phyloP scores from a whole-genome alignment of 2,329 filamentous ascomycete genomes.

The Aspergillus intermedius region DNA sequence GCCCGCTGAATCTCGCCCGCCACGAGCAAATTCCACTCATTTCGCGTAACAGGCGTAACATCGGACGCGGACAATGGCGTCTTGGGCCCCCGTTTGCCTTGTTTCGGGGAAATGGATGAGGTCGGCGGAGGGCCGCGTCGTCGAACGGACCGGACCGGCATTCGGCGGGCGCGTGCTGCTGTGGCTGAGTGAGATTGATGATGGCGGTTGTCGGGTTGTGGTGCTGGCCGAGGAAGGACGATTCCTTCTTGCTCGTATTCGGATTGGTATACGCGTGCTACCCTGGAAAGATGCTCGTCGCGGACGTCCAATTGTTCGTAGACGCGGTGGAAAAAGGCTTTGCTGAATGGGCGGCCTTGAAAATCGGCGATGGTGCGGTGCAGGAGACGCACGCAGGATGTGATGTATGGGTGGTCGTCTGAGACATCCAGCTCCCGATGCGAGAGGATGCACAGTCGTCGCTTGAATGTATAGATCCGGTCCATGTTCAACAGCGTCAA shows the following conservation, averaged over 20 bases:
- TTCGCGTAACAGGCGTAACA: constrained; percentile 37
- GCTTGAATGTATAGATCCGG: constrained; percentile 41
- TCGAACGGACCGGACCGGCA: constrained; percentile 18
- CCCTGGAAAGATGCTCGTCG: constrained; percentile 30
- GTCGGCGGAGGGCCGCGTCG: constrained; percentile 14
- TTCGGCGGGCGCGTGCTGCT: constrained; percentile 6
- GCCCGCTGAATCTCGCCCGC: constrained; percentile 23
- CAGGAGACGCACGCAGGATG: constrained; percentile 36
- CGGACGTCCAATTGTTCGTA: constrained; percentile 37
- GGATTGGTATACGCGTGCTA: constrained; percentile 30
- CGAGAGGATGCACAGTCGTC: constrained; percentile 35
- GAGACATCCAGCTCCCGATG: constrained; percentile 2
- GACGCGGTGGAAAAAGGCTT: constrained; percentile 37
- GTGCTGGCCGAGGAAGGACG: constrained; percentile 22
- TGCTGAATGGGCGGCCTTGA: constrained; percentile 37
- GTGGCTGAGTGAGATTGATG: background rate
- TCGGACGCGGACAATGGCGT: constrained; percentile 38
- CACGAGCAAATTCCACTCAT: constrained; percentile 38
- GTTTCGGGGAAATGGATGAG: constrained; percentile 15
- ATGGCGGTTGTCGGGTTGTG: constrained; percentile 1
- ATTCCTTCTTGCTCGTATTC: constrained; percentile 34
- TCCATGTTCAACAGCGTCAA: constrained; percentile 40
- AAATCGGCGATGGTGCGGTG: constrained; percentile 35
- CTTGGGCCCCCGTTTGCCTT: constrained; percentile 26
- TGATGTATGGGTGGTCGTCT: constrained; percentile 26